These are phyloP conservation scores for Epichloe brachyelytri DNA, from an alignment of 2,329 filamentous ascomycete species.

Conservation along the genomic window DNA sequence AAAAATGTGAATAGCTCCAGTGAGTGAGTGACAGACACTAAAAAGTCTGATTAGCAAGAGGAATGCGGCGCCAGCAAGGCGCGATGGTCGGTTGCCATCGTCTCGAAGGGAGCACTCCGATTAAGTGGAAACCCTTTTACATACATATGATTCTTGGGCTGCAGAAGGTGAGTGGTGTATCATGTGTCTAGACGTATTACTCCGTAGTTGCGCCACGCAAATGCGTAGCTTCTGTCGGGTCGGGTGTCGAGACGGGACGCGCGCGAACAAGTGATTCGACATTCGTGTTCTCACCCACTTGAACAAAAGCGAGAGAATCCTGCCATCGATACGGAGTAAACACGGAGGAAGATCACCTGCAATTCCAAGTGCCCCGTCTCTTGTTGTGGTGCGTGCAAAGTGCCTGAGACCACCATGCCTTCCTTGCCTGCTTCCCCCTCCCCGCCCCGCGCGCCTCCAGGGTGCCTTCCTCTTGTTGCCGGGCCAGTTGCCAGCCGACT, in stretches of 20 bases:
- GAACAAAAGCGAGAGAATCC: background rate
- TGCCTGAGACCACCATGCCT: background rate
- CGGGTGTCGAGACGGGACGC: background rate
- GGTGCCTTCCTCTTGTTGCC: conserved; percentile 2
- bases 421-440: background rate
- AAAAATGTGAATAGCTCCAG: background rate
- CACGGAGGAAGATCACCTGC: background rate
- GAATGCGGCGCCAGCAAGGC: conserved; percentile 1
- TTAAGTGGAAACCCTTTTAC: background rate
- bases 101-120: background rate
- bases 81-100: background rate
- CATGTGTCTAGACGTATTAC: background rate
- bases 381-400: background rate
- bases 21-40: background rate
- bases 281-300: background rate
- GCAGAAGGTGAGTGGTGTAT: too few species aligned
- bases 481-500: conserved; percentile 1
- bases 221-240: background rate
- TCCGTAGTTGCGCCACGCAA: background rate
- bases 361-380: conserved; percentile 1
- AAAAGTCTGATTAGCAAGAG: conserved; percentile 3
- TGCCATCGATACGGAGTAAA: background rate
- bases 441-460: conserved; percentile 1
- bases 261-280: background rate
- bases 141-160: background rate